Percentiles rank a stretch among this genome's conserved stretches.
Conservation (phyloP, 345 rosid genomes). For the Sonneratia caseolaris region DNA sequence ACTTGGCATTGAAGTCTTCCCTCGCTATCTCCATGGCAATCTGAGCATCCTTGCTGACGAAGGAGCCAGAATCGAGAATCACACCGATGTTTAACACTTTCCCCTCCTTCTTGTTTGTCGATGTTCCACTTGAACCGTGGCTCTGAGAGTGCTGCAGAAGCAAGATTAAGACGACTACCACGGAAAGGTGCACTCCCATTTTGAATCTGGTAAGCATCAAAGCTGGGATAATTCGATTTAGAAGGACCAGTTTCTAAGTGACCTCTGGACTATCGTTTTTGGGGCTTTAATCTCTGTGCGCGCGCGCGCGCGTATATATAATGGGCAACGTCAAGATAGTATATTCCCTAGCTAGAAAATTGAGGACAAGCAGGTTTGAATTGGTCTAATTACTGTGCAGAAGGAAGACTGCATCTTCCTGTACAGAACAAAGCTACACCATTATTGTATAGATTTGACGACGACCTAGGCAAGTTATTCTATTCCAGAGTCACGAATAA, state of each 20-base stretch:
- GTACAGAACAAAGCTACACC: neutral
- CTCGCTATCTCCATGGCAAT: slow-evolving; percentile 36
- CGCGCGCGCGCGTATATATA: neutral
- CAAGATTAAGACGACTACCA: neutral
- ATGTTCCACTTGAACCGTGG: neutral
- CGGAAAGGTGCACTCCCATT: neutral
- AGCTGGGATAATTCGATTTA: neutral
- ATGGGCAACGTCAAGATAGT: neutral
- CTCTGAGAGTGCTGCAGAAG: neutral
- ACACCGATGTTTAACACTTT: slow-evolving; percentile 25
- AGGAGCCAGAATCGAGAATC: slow-evolving; percentile 26
- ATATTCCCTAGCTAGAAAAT: neutral
- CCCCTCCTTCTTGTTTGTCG: neutral
- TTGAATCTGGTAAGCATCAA: neutral
- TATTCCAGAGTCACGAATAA: too few relatives aligned
- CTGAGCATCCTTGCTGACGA: slow-evolving; percentile 25
- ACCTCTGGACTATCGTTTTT: neutral
- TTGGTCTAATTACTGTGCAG: neutral
- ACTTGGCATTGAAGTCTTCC: slow-evolving; percentile 14
- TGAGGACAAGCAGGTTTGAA: neutral
- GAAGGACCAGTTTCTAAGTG: neutral
- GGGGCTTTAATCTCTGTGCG: too few relatives aligned
- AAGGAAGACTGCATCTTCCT: neutral
- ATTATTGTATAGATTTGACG: neutral
- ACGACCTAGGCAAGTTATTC: too few relatives aligned